Percentiles rank a stretch among this genome's conserved stretches.
Conservation (phyloP, 805 yeast species). For the Lipomyces orientalis region DNA sequence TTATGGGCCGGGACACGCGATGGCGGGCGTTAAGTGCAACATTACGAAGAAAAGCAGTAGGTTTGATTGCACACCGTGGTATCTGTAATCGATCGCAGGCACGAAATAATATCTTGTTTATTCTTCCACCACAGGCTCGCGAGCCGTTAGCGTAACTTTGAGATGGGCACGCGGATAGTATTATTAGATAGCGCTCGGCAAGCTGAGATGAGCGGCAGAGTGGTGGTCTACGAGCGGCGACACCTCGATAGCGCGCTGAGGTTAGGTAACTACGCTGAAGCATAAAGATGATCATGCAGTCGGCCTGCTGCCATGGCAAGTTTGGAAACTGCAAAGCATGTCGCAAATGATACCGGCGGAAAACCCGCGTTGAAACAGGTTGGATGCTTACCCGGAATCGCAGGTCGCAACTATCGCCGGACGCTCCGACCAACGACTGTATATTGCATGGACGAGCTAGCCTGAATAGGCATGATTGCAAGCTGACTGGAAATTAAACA, state of each 20-base stretch:
- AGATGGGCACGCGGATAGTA: neutral
- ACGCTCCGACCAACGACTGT: too few species aligned
- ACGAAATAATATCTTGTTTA: neutral
- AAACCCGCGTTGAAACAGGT: too few species aligned
- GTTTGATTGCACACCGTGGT: constrained; percentile 11
- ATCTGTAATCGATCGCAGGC: neutral
- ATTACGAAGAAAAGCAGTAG: neutral
- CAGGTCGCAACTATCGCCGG: too few species aligned
- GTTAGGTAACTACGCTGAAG: neutral
- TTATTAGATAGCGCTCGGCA: neutral
- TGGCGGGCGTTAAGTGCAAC: neutral
- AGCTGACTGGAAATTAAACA: too few species aligned
- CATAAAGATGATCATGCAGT: neutral
- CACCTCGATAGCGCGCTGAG: neutral
- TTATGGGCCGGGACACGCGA: neutral
- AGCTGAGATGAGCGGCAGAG: constrained; percentile 1
- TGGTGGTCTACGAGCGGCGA: constrained; percentile 1
- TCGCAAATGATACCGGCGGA: neutral
- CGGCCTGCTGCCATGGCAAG: neutral
- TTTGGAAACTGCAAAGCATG: neutral
- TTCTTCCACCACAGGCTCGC: neutral
- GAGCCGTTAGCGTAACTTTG: neutral
- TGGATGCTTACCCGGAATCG: too few species aligned
- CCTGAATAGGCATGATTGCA: too few species aligned
- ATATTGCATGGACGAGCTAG: too few species aligned